A percentile compares a stretch with the other conserved stretches of the same genome.
phyloP scores from a whole-genome alignment of 2,329 filamentous ascomycete species.

The Scedosporium boydii region DNA sequence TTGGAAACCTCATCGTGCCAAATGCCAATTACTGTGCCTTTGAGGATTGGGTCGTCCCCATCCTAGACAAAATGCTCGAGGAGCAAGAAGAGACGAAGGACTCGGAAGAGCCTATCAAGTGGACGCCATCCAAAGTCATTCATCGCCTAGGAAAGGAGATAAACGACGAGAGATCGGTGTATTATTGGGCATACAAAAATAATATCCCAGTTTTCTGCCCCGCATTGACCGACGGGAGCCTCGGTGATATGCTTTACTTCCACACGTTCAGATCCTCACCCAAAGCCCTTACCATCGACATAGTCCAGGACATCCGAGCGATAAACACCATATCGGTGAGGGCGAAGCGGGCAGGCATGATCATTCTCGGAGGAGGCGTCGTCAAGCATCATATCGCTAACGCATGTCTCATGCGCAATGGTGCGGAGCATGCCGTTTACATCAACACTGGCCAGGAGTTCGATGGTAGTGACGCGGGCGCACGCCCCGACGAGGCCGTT shows the following conservation, averaged over 20 bases:
- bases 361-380: constrained; percentile 88
- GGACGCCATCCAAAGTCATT: constrained; percentile 93
- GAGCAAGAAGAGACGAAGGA: constrained; percentile 79
- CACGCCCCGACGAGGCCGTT: constrained; percentile 89
- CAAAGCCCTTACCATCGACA: constrained; percentile 72
- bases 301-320: constrained; percentile 84
- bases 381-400: constrained; percentile 99
- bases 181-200: constrained; percentile 97
- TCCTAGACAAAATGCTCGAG: constrained; percentile 85
- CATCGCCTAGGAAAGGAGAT: constrained; percentile 86
- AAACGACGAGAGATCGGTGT: constrained; percentile 81
- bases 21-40: constrained; percentile 95
- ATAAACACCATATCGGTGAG: constrained; percentile 89
- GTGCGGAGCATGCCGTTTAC: constrained; percentile 92
- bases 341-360: constrained; percentile 85
- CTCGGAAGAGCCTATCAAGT: constrained; percentile 59
- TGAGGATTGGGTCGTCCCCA: constrained; percentile 94
- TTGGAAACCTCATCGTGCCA: constrained; percentile 90
- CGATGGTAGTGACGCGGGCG: constrained; percentile 92
- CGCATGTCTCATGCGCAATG: constrained; percentile 94
- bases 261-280: constrained; percentile 90
- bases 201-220: constrained; percentile 96
- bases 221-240: constrained; percentile 84
- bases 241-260: constrained; percentile 98
- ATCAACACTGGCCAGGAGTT: constrained; percentile 98